Evolutionary conservation across 2,329 filamentous ascomycete genomes (phyloP), one percentile per base, ranked within the genome.

Genomic region (Alternaria consortialis): DNA sequence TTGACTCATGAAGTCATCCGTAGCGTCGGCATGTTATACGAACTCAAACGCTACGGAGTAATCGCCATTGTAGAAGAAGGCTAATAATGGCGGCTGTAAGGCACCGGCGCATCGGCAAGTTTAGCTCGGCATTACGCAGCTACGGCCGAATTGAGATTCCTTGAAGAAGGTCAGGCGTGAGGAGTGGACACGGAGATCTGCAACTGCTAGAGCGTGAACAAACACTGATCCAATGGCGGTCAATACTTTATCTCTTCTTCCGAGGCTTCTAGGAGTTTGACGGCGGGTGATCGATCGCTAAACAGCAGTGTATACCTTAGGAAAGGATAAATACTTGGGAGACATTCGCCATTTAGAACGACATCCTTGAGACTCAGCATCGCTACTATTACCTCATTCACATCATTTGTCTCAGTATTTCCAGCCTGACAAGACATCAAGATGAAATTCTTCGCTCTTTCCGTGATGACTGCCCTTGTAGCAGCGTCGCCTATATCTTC

Each of bases 391-490:
- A 50, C 27, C 15, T 34, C 7, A 25, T 25, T 46, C n/a, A 1
- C 32, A 20, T 44, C n/a, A 15, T 37, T 23, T 53, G 27, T n/a
- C n/a, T 17, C 25, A n/a, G 8, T 8, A 7, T 17, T 6, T 17
- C 15, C 27, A 15, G 13, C 4, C 7, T n/a, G 8, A 43, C 31
- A 52, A 7, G 20, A 7, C n/a, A 29, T 56, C 61, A 66, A 54
- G 8, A 74, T 74, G 71, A 72, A 72, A 65, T 61, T 66, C 36
- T 29, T 70, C 42, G 27, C 60, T 11, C 25, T 69, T 44, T 64
- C 66, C 31, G 52, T 67, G 20, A 52, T 72, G 9, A 39, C 62
- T 42, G 54, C 58, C 23, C 51, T 68, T 3, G 66, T 57, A 9
- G 53, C 58, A 12, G 58, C 63, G 40, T 63, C 63, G 5, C 67